Evolutionary conservation across 495 filamentous ascomycete species (phyloP), one percentile per base, ranked within the genome.

Genomic region (Xylaria intraflava): DNA sequence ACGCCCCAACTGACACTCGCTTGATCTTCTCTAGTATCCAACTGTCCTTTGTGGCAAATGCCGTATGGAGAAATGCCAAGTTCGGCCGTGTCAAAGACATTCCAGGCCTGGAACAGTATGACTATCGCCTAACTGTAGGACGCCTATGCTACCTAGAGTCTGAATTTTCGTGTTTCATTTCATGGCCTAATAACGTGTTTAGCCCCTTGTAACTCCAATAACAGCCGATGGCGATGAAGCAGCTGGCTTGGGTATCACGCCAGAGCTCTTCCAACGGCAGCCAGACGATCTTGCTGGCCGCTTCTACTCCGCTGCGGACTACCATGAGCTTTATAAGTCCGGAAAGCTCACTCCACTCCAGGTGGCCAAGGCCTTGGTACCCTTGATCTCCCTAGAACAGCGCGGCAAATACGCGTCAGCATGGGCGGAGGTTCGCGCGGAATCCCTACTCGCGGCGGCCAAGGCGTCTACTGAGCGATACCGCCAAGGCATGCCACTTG

Each of bases 191-290:
- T 19, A 42, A 35, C 7, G 27, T 22, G 14, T 14, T 29, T 45
- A 78, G 71, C 91, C 92, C n/a, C 86, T 87, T 29, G 90, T 96
- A 20, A 86, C 87, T 38, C 89, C 88, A 6, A 64, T 86, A 44
- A 53, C 61, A 6, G 42, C 65, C 27, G 56, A 66, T 31, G 48
- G 61, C 33, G 47, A 59, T 14, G 49, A 61, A 9, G 44, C 63
- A n/a, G 46, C 56, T 30, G 53, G 64, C 27, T 58, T 70, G 3
- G 54, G 63, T 19, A 48, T 77, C 26, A 65, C 70, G 11, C 60
- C 69, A 4, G 65, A 69, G 45, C 66, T 72, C 17, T 61, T 46
- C 26, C 51, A 61, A 11, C 68, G 58, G 12, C 65, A 65, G 31
- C 61, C 68, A 10, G 49, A 55, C 43, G 74, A 65, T 66, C 66